Percentiles rank a stretch among this genome's conserved stretches.
Evolutionary conservation across 805 yeast genomes (phyloP).

Genomic region (Spathaspora hagerdaliae): DNA sequence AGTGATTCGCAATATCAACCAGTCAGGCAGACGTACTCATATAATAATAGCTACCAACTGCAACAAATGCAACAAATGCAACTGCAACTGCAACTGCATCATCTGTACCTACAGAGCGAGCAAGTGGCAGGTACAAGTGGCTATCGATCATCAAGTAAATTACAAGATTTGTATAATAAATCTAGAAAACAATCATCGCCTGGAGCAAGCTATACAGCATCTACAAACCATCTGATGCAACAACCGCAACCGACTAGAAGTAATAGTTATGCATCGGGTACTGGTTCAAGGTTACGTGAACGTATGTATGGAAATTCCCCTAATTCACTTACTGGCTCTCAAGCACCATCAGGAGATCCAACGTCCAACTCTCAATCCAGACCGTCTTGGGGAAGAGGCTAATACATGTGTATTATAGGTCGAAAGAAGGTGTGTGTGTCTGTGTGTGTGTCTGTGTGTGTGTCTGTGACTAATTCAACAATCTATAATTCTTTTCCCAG

Average conservation of each 20-base stretch:
- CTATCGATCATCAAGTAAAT: conserved; percentile 27
- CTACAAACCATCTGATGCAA: conserved; percentile 14
- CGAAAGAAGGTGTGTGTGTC: not conserved
- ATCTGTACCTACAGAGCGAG: not conserved
- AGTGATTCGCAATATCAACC: not conserved
- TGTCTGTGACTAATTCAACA: conserved; percentile 1
- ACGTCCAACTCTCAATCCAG: not conserved
- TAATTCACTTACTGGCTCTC: conserved; percentile 1
- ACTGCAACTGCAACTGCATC: conserved; percentile 5
- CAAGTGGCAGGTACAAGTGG: conserved; percentile 1
- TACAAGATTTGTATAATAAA: conserved; percentile 38
- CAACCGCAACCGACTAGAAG: conserved; percentile 18
- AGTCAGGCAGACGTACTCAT: conserved; percentile 9
- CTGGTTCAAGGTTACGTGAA: conserved; percentile 25
- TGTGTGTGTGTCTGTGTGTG: not conserved
- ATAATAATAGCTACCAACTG: not conserved
- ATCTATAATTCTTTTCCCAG: conserved; percentile 48
- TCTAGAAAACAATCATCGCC: conserved; percentile 36
- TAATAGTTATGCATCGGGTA: conserved; percentile 20
- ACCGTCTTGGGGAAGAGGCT: not conserved
- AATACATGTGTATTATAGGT: not conserved
- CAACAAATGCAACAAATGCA: conserved; percentile 2
- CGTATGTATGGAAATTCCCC: conserved; percentile 19
- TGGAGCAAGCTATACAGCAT: conserved; percentile 21
- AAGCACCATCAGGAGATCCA: not conserved